phyloP scores from a whole-genome alignment of 192 early-diverging fungal genomes.

The Spizellomyces sp. region DNA sequence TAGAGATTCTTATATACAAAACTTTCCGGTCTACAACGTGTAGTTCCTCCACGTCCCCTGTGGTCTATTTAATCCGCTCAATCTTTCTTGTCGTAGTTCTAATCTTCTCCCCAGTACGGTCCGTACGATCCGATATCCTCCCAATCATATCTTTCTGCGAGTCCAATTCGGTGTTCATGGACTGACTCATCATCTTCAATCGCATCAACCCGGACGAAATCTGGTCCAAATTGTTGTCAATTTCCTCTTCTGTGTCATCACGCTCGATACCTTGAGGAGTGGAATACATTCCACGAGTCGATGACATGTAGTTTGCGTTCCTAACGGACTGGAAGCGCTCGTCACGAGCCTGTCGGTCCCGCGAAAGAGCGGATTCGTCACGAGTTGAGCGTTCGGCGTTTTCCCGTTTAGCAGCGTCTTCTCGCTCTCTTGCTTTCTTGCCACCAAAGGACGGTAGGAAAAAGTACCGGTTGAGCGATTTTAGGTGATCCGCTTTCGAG shows the following conservation, averaged over 20 bases:
- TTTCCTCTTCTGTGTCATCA: constrained; percentile 54
- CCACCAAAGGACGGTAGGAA: constrained; percentile 56
- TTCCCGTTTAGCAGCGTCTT: constrained; percentile 35
- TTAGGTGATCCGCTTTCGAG: constrained; percentile 53
- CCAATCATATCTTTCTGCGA: constrained; percentile 35
- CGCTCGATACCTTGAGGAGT: constrained; percentile 51
- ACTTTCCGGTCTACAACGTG: not conserved
- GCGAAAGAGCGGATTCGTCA: constrained; percentile 24
- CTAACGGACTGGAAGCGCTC: constrained; percentile 2
- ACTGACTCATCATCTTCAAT: constrained; percentile 54
- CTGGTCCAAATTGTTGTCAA: constrained; percentile 58
- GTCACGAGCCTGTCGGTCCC: constrained; percentile 16
- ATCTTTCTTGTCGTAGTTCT: constrained; percentile 28
- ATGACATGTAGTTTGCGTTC: not conserved
- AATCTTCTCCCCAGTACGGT: constrained; percentile 41
- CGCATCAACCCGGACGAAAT: constrained; percentile 40
- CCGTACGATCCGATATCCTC: constrained; percentile 39
- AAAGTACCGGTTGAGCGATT: constrained; percentile 57
- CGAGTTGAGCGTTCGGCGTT: constrained; percentile 32
- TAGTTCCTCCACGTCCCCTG: not conserved
- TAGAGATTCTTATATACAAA: not conserved
- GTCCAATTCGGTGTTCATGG: constrained; percentile 53
- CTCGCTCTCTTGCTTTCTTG: constrained; percentile 42
- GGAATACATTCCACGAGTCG: constrained; percentile 30
- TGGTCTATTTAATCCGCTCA: constrained; percentile 9